Percentiles rank a stretch among this genome's conserved stretches.
Conservation (phyloP, 805 yeast genomes). For the Metschnikowia lunata region DNA sequence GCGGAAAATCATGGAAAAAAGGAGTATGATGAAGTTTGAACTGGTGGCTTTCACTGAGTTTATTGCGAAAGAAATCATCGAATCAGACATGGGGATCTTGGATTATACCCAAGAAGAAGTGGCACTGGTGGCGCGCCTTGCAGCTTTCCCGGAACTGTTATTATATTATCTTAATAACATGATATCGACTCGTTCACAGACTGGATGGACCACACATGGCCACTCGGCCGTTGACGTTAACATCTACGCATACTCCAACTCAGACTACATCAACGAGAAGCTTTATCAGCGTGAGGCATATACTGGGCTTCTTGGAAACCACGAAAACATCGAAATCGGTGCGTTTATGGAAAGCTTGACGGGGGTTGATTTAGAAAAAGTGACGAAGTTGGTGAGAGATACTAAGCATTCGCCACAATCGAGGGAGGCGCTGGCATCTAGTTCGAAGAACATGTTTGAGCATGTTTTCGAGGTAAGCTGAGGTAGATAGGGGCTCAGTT, state of each 20-base stretch:
- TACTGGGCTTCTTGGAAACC: slow-evolving; percentile 64
- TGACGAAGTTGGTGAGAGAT: slow-evolving; percentile 48
- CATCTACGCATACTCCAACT: slow-evolving; percentile 75
- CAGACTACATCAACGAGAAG: slow-evolving; percentile 37
- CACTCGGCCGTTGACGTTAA: slow-evolving; percentile 96
- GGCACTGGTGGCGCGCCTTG: slow-evolving; percentile 16
- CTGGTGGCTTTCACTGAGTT: slow-evolving; percentile 6
- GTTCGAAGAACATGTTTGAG: slow-evolving; percentile 3
- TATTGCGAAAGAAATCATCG: slow-evolving; percentile 50
- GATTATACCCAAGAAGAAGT: slow-evolving; percentile 55
- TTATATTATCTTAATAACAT: slow-evolving; percentile 59
- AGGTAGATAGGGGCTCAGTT: neutral
- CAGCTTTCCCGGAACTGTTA: slow-evolving; percentile 31
- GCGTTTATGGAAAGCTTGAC: slow-evolving; percentile 57
- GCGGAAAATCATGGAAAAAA: slow-evolving; percentile 36
- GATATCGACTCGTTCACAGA: slow-evolving; percentile 76
- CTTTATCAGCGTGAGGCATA: slow-evolving; percentile 24
- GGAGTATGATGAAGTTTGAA: slow-evolving; percentile 18
- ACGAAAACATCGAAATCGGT: slow-evolving; percentile 86
- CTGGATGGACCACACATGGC: slow-evolving; percentile 97
- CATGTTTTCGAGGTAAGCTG: neutral
- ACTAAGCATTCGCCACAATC: slow-evolving; percentile 44
- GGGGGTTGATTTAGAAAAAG: slow-evolving; percentile 42
- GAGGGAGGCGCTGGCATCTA: neutral
- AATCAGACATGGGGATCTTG: slow-evolving; percentile 60